Conservation (phyloP, 352 stramenopile genomes). For the Elongisporangium prolatum region DNA sequence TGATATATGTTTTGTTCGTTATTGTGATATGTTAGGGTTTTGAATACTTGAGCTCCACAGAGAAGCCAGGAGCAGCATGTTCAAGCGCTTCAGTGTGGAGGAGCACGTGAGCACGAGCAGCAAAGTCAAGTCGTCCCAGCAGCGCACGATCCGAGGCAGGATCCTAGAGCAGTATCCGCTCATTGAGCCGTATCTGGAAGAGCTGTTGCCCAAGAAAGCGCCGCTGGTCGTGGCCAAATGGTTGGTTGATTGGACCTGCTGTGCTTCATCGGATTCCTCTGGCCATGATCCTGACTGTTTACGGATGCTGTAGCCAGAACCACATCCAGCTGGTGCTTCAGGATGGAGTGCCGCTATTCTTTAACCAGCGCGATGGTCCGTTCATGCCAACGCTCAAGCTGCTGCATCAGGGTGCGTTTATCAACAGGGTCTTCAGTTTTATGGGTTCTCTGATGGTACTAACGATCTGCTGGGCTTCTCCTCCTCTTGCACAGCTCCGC, state of each 20-base stretch:
- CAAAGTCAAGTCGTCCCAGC: constrained; percentile 97
- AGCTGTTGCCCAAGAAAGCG: constrained; percentile 93
- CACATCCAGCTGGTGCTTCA: constrained; percentile 89
- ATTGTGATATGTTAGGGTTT: background rate
- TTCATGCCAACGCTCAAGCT: constrained; percentile 96
- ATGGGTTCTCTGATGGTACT: background rate
- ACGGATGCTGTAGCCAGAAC: constrained; percentile 58
- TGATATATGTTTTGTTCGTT: background rate
- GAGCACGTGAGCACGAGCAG: constrained; percentile 94
- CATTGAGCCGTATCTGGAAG: constrained; percentile 85
- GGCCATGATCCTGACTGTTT: constrained; percentile 1
- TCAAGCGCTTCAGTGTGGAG: constrained; percentile 93
- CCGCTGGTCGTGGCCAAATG: constrained; percentile 90
- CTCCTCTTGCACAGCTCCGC: constrained; percentile 45
- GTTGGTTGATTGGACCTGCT: constrained; percentile 28
- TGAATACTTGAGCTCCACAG: background rate
- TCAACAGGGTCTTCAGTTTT: background rate
- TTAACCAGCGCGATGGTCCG: constrained; percentile 94
- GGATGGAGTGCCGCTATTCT: constrained; percentile 92
- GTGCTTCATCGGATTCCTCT: constrained; percentile 13
- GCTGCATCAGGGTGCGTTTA: constrained; percentile 87
- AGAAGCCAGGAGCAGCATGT: constrained; percentile 57
- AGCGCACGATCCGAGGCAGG: constrained; percentile 93
- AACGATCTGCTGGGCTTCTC: background rate
- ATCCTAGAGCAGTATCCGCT: constrained; percentile 93